A percentile compares a stretch with the other conserved stretches of the same genome.
These are phyloP conservation scores for Aspergillus mulundensis DNA, from an alignment of 495 filamentous ascomycete genomes.

Conservation along the genomic window DNA sequence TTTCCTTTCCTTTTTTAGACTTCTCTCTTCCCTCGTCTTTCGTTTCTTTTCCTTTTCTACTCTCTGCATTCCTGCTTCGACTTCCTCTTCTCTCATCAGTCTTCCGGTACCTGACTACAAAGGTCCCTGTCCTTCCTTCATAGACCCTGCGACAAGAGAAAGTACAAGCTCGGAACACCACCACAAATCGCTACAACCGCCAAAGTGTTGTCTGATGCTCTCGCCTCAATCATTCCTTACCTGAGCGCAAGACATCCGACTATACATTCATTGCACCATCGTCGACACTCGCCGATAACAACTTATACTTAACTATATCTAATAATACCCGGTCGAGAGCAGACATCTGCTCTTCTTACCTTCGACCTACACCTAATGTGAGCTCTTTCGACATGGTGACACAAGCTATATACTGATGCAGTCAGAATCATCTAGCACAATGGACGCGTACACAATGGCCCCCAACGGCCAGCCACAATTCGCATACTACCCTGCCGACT, in stretches of 20 bases:
- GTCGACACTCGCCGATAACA: neutral
- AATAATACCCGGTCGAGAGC: constrained; percentile 19
- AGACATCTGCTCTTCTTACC: constrained; percentile 1
- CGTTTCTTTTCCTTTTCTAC: constrained; percentile 21
- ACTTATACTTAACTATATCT: constrained; percentile 16
- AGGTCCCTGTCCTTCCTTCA: constrained; percentile 37
- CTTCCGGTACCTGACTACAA: constrained; percentile 17
- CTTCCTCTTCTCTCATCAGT: constrained; percentile 27
- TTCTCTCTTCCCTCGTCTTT: constrained; percentile 22
- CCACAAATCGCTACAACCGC: constrained; percentile 3
- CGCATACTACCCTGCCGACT: constrained; percentile 82
- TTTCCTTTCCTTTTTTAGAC: constrained; percentile 26
- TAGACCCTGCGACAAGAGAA: constrained; percentile 14
- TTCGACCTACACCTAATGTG: constrained; percentile 17
- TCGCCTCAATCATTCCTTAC: constrained; percentile 20
- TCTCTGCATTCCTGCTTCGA: constrained; percentile 23
- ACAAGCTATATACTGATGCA: neutral
- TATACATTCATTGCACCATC: constrained; percentile 27
- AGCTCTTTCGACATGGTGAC: neutral
- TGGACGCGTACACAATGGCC: constrained; percentile 56
- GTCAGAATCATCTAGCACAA: constrained; percentile 24
- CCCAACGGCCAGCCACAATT: constrained; percentile 67
- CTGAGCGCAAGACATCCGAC: constrained; percentile 13
- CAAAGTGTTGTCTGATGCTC: constrained; percentile 1
- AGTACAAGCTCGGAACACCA: constrained; percentile 1